phyloP scores from a whole-genome alignment of 768 basidiomycete genomes.

The Podaxis carcinomalis region DNA sequence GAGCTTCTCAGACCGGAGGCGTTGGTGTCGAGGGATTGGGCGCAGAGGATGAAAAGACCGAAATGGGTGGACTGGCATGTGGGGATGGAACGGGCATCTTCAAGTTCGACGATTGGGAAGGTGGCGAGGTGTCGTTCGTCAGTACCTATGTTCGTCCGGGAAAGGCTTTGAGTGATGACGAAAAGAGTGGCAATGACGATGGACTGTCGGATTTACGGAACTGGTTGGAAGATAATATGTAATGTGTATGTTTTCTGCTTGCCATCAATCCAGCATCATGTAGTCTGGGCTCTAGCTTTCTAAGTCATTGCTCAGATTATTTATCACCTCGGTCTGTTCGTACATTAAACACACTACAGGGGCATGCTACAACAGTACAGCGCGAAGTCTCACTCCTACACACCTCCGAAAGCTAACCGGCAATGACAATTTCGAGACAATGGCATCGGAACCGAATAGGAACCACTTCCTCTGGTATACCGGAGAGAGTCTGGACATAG shows the following conservation, averaged over 20 bases:
- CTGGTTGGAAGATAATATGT: conserved; percentile 45
- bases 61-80: conserved; percentile 75
- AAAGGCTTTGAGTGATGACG: conserved; percentile 23
- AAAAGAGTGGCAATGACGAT: conserved; percentile 29
- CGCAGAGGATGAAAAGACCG: conserved; percentile 57
- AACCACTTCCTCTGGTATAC: background rate
- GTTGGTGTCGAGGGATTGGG: conserved; percentile 74
- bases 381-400: too few relatives aligned
- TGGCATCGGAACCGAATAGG: too few relatives aligned
- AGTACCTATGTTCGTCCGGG: conserved; percentile 46
- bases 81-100: conserved; percentile 49
- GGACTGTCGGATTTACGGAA: conserved; percentile 41
- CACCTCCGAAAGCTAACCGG: too few relatives aligned
- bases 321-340: too few relatives aligned
- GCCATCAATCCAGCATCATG: background rate
- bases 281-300: background rate
- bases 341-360: too few relatives aligned
- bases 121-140: conserved; percentile 68
- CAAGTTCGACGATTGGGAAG: conserved; percentile 80
- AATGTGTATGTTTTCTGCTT: conserved; percentile 9
- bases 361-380: too few relatives aligned
- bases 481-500: background rate
- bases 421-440: too few relatives aligned
- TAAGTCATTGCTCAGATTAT: background rate
- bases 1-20: conserved; percentile 56